Conservation (phyloP, 1,139 yeast species). For the Pneumocystis wakefieldiae region DNA sequence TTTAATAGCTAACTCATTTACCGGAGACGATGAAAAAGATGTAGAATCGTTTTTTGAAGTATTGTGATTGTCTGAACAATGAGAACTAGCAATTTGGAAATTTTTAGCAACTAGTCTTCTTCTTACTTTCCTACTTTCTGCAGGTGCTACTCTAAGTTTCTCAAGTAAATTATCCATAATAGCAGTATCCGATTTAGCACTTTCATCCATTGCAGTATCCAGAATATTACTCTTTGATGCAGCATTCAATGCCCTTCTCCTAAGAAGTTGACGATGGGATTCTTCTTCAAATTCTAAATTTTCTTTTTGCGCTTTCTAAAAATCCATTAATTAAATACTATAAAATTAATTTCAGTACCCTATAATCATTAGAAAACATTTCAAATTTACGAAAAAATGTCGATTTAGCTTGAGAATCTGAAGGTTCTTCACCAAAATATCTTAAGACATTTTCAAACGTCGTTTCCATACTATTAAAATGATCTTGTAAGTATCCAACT, state of each 20-base stretch:
- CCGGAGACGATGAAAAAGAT: conserved; percentile 4
- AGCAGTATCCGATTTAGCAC: conserved; percentile 21
- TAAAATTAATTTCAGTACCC: conserved; percentile 51
- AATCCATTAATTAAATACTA: conserved; percentile 60
- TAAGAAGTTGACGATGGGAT: conserved; percentile 38
- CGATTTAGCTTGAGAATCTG: conserved; percentile 45
- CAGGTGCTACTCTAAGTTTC: conserved; percentile 58
- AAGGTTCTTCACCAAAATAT: conserved; percentile 69
- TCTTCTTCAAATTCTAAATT: conserved; percentile 55
- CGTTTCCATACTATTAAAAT: conserved; percentile 37
- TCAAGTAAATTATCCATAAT: conserved; percentile 65
- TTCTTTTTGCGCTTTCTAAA: conserved; percentile 36
- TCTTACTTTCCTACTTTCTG: conserved; percentile 27
- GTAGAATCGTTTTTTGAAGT: not conserved
- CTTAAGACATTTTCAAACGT: conserved; percentile 51
- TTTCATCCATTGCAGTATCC: conserved; percentile 16
- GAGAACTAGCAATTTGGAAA: not conserved
- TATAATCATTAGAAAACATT: conserved; percentile 58
- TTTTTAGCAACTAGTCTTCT: conserved; percentile 6
- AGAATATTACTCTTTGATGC: conserved; percentile 8
- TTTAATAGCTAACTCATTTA: conserved; percentile 1
- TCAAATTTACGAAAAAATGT: conserved; percentile 62
- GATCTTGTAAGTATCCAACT: conserved; percentile 40
- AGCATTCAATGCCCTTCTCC: conserved; percentile 18
- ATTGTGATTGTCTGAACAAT: not conserved